Evolutionary conservation across 1,284 basidiomycete genomes (phyloP).

Genomic region (Ganoderma sinense): DNA sequence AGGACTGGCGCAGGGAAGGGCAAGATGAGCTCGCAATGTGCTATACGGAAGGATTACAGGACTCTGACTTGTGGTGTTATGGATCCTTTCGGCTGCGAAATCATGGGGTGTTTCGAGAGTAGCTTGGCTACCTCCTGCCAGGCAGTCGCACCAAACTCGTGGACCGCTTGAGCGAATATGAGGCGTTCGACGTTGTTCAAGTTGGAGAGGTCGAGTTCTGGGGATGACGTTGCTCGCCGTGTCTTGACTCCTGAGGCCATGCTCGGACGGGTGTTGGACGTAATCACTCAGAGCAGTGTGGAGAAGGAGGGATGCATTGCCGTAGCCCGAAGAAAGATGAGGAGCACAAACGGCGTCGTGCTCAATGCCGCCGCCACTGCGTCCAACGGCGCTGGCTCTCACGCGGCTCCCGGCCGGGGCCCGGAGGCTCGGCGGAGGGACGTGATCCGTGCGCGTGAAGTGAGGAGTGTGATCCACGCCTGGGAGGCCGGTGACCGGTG

Average conservation of each 20-base stretch:
- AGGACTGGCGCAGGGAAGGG: conserved; percentile 55
- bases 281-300: conserved; percentile 2
- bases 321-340: conserved; percentile 11
- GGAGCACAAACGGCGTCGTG: neutral
- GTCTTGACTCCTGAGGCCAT: conserved; percentile 23
- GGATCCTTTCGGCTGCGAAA: conserved; percentile 66
- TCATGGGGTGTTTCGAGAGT: conserved; percentile 71
- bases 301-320: conserved; percentile 19
- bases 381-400: neutral
- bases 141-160: conserved; percentile 80
- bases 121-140: conserved; percentile 77
- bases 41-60: conserved; percentile 13
- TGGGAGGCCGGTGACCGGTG: conserved; percentile 1
- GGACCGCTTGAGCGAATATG: conserved; percentile 84
- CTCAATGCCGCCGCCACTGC: neutral
- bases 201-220: conserved; percentile 29
- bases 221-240: conserved; percentile 20
- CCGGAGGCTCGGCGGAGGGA: neutral
- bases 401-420: neutral
- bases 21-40: conserved; percentile 21
- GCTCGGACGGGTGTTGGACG: neutral
- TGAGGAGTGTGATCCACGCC: neutral
- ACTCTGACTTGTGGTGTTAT: conserved; percentile 70
- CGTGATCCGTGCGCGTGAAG: conserved; percentile 15
- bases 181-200: conserved; percentile 70